Percentiles rank a stretch among this genome's conserved stretches.
These are phyloP conservation scores for Boletus speciosus DNA, from an alignment of 768 basidiomycete species.

Conservation along the genomic window DNA sequence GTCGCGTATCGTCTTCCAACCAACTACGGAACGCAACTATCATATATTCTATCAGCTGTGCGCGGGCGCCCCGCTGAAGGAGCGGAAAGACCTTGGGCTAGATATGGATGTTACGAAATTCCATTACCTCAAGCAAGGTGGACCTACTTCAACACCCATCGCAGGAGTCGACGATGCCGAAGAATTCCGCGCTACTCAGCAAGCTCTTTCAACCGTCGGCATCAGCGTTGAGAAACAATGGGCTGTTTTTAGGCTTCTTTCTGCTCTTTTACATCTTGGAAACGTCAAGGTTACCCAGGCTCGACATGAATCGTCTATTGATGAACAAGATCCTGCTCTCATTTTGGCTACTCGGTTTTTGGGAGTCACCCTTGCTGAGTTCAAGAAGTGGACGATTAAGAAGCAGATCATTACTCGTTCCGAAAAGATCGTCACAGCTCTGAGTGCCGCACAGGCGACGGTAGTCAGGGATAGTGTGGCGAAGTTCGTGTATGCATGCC, in stretches of 20 bases:
- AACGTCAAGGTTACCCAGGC: slow-evolving; percentile 87
- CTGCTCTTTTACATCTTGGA: slow-evolving; percentile 93
- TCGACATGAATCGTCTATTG: slow-evolving; percentile 79
- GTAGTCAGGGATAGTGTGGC: slow-evolving; percentile 96
- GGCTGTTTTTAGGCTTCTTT: slow-evolving; percentile 93
- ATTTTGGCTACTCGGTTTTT: slow-evolving; percentile 83
- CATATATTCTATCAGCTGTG: slow-evolving; percentile 99
- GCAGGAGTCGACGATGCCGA: slow-evolving; percentile 92
- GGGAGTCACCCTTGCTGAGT: slow-evolving; percentile 85
- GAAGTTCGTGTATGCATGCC: slow-evolving; percentile 97
- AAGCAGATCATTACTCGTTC: slow-evolving; percentile 93
- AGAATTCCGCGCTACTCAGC: slow-evolving; percentile 91
- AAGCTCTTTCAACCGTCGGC: slow-evolving; percentile 93
- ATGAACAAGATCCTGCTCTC: slow-evolving; percentile 79
- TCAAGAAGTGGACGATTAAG: slow-evolving; percentile 99
- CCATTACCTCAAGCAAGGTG: slow-evolving; percentile 90
- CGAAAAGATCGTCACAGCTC: slow-evolving; percentile 89
- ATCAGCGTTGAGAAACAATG: slow-evolving; percentile 98
- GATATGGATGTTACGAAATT: slow-evolving; percentile 85
- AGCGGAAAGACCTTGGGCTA: slow-evolving; percentile 91
- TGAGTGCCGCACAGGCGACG: slow-evolving; percentile 85
- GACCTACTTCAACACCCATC: slow-evolving; percentile 82
- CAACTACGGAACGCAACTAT: slow-evolving; percentile 95
- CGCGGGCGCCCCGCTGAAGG: slow-evolving; percentile 91
- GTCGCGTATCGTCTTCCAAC: slow-evolving; percentile 96